Evolutionary conservation across 352 stramenopile species (phyloP).

Genomic region (Blastocystis sp.): DNA sequence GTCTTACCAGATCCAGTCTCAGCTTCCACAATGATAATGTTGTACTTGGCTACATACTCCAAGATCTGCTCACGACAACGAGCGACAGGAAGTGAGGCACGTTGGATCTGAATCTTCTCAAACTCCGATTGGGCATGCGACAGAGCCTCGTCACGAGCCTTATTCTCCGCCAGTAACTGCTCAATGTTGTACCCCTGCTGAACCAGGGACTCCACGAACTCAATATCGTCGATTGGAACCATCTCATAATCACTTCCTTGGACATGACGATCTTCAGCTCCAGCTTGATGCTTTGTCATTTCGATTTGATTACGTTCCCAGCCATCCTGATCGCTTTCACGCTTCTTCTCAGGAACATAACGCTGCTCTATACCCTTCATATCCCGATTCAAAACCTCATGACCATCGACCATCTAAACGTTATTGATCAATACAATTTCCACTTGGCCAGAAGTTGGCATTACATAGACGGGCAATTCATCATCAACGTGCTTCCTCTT

Average conservation of each 20-base stretch:
- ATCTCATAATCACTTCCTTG: constrained; percentile 83
- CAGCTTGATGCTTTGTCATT: constrained; percentile 77
- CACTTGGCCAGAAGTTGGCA: constrained; percentile 36
- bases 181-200: constrained; percentile 76
- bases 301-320: constrained; percentile 87
- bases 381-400: constrained; percentile 19
- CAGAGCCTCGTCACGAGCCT: constrained; percentile 41
- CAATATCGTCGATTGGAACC: constrained; percentile 95
- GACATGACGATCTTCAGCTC: constrained; percentile 72
- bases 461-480: constrained; percentile 64
- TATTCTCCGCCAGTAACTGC: constrained; percentile 64
- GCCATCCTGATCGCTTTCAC: constrained; percentile 86
- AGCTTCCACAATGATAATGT: constrained; percentile 77
- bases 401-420: background rate
- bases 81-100: constrained; percentile 91
- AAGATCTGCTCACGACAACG: constrained; percentile 93
- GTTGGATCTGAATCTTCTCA: constrained; percentile 85
- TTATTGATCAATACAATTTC: background rate
- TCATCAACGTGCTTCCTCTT: constrained; percentile 69
- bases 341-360: background rate
- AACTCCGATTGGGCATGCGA: constrained; percentile 19
- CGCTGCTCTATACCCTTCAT: background rate
- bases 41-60: constrained; percentile 87
- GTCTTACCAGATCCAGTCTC: constrained; percentile 93
- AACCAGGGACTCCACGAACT: constrained; percentile 90